Evolutionary conservation across 1,284 basidiomycete species (phyloP).

Genomic region (Ustilago tritici): DNA sequence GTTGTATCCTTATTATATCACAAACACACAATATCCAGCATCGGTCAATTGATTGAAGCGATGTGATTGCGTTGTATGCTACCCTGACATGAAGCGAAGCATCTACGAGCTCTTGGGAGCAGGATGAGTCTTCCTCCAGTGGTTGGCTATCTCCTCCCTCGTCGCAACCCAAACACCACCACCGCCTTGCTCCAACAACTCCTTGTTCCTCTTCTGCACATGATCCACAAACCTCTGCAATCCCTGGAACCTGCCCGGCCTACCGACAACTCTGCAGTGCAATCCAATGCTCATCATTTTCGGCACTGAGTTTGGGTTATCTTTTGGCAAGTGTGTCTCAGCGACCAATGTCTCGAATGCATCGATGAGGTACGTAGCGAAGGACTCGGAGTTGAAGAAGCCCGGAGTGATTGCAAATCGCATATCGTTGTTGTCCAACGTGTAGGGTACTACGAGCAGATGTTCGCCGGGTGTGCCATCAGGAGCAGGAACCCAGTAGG

Average conservation of each 20-base stretch:
- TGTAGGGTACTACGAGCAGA: slow-evolving; percentile 70
- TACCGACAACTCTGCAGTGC: slow-evolving; percentile 71
- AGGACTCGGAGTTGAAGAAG: slow-evolving; percentile 69
- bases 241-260: slow-evolving; percentile 70
- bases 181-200: slow-evolving; percentile 35
- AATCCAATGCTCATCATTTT: slow-evolving; percentile 71
- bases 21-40: slow-evolving; percentile 7
- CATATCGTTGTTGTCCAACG: slow-evolving; percentile 70
- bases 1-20: slow-evolving; percentile 10
- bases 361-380: slow-evolving; percentile 70
- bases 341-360: slow-evolving; percentile 70
- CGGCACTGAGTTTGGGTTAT: slow-evolving; percentile 54
- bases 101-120: slow-evolving; percentile 47
- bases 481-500: slow-evolving; percentile 69
- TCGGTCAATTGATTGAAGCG: neutral
- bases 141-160: slow-evolving; percentile 70
- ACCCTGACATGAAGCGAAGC: no score
- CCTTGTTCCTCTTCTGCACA: slow-evolving; percentile 57
- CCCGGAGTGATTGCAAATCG: slow-evolving; percentile 70
- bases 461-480: slow-evolving; percentile 54
- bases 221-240: slow-evolving; percentile 71
- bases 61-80: neutral
- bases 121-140: slow-evolving; percentile 69
- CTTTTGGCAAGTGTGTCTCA: slow-evolving; percentile 61
- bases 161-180: slow-evolving; percentile 71